Evolutionary conservation across 805 yeast genomes (phyloP), one percentile per base, ranked within the genome.

Genomic region (Candida ulmi): DNA sequence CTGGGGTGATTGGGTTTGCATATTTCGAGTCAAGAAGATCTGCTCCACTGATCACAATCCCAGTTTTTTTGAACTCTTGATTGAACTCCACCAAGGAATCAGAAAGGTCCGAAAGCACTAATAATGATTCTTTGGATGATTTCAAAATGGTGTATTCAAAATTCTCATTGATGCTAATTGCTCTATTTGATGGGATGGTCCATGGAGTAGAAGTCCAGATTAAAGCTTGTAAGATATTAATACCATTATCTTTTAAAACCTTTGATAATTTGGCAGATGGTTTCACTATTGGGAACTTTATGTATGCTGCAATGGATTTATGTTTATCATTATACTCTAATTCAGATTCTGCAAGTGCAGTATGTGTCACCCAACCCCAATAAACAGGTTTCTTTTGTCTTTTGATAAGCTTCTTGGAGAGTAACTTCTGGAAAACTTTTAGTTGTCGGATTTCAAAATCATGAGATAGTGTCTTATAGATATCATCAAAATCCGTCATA

Each of bases 151-250:
- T 74, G 56, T 93, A 93, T 0, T 59, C 55, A 40, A 85, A 63
- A 1, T 69, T 61, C 21, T 74, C 61, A 52, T 87, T 78, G 31
- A 83, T 71, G 33, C 93, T 81, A 32, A 93, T 77, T 0, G 97
- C 97, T 45, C 73, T 71, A 55, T 93, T 93, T 0, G 96, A 81
- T 5, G 87, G 85, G 25, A 93, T 68, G 0, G 99, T 93, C 99
- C 99, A 93, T 0, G 99, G 97, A 1, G 99, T 93, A 1, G 96
- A 90, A 0, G 99, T 93, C 99, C 99, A 93, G 41, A 93, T 87
- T 44, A 85, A 54, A 7, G 69, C 72, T 17, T 45, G 38, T 1
- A 69, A 30, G 1, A 52, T 38, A 2, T 23, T 35, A 11, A 48
- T 18, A 2, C 25, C 33, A 15, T 54, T 24, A 5, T 38, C 28